Evolutionary conservation across 352 stramenopile genomes (phyloP).

Genomic region (Phytophthora cryptogea): DNA sequence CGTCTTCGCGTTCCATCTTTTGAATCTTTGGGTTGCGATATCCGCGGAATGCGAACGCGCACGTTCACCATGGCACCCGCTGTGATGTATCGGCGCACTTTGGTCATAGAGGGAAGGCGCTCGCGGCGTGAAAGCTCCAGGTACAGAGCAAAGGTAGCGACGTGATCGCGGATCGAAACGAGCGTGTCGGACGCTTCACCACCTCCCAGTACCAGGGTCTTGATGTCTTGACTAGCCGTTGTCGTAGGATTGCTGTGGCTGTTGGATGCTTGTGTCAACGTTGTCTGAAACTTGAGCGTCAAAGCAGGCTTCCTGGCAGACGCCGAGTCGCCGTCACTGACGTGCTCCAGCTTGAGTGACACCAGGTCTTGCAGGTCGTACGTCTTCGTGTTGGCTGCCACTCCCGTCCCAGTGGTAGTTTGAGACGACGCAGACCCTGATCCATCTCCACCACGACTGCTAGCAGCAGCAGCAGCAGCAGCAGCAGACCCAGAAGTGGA

Average conservation of each 20-base stretch:
- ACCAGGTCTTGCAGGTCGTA: constrained; percentile 56
- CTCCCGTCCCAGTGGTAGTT: background rate
- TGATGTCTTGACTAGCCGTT: constrained; percentile 44
- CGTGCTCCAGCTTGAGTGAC: constrained; percentile 53
- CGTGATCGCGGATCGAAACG: constrained; percentile 40
- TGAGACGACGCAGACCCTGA: constrained; percentile 12
- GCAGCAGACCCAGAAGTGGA: constrained; percentile 7
- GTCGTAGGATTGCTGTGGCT: constrained; percentile 18
- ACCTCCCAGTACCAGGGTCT: constrained; percentile 51
- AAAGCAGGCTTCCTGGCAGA: constrained; percentile 45
- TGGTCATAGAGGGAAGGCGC: constrained; percentile 33
- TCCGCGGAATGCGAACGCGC: constrained; percentile 40
- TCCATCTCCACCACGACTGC: constrained; percentile 14
- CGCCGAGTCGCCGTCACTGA: constrained; percentile 48
- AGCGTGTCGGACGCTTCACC: constrained; percentile 45
- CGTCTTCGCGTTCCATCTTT: constrained; percentile 18
- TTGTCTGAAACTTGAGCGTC: constrained; percentile 56
- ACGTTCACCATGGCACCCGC: constrained; percentile 60
- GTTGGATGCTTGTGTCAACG: constrained; percentile 27
- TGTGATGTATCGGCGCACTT: constrained; percentile 50
- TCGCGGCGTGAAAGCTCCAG: constrained; percentile 51
- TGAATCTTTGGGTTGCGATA: constrained; percentile 14
- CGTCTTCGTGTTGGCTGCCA: constrained; percentile 23
- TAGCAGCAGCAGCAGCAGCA: constrained; percentile 1
- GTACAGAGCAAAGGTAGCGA: constrained; percentile 62